Conservation (phyloP, 106 monocot species). For the Alisma plantagoaquatica region DNA sequence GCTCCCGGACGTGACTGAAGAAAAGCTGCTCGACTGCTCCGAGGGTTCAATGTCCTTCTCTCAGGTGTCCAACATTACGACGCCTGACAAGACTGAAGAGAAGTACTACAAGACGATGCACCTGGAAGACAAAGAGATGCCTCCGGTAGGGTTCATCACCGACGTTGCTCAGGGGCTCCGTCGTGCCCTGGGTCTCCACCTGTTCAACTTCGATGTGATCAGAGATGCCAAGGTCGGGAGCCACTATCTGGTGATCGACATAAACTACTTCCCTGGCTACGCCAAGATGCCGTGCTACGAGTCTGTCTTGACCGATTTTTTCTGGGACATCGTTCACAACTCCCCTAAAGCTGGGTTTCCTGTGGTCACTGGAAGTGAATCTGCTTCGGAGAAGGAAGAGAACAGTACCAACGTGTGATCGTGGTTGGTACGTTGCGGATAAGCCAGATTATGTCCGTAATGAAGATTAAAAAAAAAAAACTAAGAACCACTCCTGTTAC, state of each 20-base stretch:
- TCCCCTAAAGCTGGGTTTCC: too few relatives aligned
- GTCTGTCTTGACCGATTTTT: conserved; percentile 41
- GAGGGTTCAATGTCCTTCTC: conserved; percentile 42
- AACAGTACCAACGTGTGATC: too few relatives aligned
- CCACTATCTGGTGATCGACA: conserved; percentile 59
- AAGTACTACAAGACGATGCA: too few relatives aligned
- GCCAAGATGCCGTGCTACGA: conserved; percentile 70
- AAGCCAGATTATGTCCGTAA: too few relatives aligned
- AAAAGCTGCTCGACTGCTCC: conserved; percentile 15
- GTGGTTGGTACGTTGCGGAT: too few relatives aligned
- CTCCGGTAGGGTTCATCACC: conserved; percentile 28
- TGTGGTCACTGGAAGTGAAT: too few relatives aligned
- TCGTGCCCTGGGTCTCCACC: conserved; percentile 24
- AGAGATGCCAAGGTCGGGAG: conserved; percentile 44
- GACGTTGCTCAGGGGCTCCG: conserved; percentile 46
- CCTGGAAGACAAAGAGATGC: conserved; percentile 40
- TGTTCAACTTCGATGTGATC: conserved; percentile 72
- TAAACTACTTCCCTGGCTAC: conserved; percentile 73
- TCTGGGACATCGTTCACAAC: conserved; percentile 30
- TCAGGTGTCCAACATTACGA: conserved; percentile 41
- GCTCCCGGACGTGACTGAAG: conserved; percentile 25
- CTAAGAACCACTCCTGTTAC: too few relatives aligned
- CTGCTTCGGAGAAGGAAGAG: too few relatives aligned
- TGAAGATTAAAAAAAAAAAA: too few relatives aligned
- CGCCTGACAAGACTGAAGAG: conserved; percentile 8